Conservation (phyloP, 2,329 filamentous ascomycete genomes). For the Alternaria sp. region DNA sequence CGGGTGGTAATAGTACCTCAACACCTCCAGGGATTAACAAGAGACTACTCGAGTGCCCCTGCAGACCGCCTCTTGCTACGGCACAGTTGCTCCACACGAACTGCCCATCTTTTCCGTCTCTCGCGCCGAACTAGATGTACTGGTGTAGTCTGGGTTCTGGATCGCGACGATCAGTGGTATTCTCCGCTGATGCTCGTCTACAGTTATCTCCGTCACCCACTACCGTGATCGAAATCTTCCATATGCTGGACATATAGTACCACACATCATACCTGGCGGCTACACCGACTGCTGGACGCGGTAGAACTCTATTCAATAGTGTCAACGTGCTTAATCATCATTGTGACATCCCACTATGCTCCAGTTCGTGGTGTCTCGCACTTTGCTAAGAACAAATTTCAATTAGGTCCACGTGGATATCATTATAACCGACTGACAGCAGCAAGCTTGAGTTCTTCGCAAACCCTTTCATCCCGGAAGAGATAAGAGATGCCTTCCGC, state of each 20-base stretch:
- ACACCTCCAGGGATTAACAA: constrained; percentile 1
- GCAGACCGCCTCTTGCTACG: constrained; percentile 8
- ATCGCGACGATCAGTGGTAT: background rate
- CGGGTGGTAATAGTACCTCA: constrained; percentile 9
- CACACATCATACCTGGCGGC: accelerated
- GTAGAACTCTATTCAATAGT: background rate
- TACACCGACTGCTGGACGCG: background rate
- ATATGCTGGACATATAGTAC: background rate
- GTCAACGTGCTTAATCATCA: too few relatives aligned
- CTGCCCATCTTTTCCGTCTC: background rate
- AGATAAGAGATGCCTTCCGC: too few relatives aligned
- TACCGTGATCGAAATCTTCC: background rate
- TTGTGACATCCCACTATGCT: too few relatives aligned
- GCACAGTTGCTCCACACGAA: background rate
- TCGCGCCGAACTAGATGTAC: background rate
- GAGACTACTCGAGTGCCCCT: background rate
- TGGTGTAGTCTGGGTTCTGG: background rate
- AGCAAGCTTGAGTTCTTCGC: too few relatives aligned
- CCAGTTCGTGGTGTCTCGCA: too few relatives aligned
- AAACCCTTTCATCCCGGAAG: too few relatives aligned
- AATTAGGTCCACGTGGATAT: too few relatives aligned
- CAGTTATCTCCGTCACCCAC: background rate
- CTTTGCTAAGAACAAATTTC: too few relatives aligned
- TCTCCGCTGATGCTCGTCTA: background rate
- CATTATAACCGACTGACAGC: too few relatives aligned